Percentiles rank a stretch among this genome's conserved stretches.
These are phyloP conservation scores for Gracilariopsis chorda DNA, from an alignment of 23 red algal species.

Conservation along the genomic window DNA sequence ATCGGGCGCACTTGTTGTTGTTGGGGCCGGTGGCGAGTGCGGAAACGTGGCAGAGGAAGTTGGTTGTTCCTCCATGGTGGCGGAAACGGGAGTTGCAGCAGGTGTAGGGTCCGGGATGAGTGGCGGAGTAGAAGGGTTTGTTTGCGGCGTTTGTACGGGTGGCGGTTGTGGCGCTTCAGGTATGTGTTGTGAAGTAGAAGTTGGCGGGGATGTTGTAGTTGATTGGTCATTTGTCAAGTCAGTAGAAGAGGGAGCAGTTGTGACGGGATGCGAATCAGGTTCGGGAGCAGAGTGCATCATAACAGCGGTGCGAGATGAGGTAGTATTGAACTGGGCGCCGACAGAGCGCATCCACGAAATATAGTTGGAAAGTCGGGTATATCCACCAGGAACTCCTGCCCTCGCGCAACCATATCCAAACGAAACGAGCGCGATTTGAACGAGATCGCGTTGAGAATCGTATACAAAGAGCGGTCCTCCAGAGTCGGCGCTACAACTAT, in stretches of 20 bases:
- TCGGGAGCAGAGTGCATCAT: neutral
- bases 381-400: conserved; percentile 28
- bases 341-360: conserved; percentile 28
- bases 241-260: neutral
- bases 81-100: too few relatives aligned
- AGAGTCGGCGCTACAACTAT: conserved; percentile 45
- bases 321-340: neutral
- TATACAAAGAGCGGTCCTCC: conserved; percentile 48
- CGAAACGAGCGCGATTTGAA: conserved; percentile 55
- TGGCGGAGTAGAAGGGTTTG: neutral
- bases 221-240: neutral
- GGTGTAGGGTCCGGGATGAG: too few relatives aligned
- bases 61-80: too few relatives aligned
- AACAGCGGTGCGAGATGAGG: neutral
- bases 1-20: too few relatives aligned
- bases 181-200: neutral
- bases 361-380: conserved; percentile 16
- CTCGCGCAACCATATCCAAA: conserved; percentile 62
- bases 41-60: too few relatives aligned
- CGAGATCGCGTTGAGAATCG: neutral
- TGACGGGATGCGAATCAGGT: neutral
- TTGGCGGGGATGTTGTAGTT: neutral
- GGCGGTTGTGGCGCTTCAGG: neutral
- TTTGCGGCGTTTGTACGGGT: neutral
- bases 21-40: too few relatives aligned